Conservation (phyloP, 306 rosid species). For the Prunus davidiana region DNA sequence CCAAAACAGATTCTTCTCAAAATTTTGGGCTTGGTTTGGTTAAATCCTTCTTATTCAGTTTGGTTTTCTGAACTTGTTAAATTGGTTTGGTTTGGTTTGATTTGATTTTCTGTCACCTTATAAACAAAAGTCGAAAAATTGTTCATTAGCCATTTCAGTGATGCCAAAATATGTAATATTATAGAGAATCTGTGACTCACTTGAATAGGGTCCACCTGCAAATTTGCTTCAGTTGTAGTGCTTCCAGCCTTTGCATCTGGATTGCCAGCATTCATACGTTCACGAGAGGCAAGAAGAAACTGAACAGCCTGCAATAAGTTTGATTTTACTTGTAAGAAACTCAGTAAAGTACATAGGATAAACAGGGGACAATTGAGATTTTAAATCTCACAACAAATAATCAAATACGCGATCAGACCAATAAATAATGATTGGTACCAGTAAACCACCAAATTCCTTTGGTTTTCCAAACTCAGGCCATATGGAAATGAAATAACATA, state of each 20-base stretch:
- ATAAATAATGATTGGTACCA: not conserved
- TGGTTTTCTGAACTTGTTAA: not conserved
- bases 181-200: constrained; percentile 38
- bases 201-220: constrained; percentile 73
- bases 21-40: no score
- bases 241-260: constrained; percentile 34
- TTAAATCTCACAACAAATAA: not conserved
- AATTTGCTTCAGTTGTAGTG: constrained; percentile 29
- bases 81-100: not conserved
- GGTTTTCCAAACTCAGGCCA: not conserved
- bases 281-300: constrained; percentile 59
- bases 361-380: not conserved
- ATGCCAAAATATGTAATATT: constrained; percentile 7
- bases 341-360: not conserved
- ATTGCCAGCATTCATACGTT: constrained; percentile 36
- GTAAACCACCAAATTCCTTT: not conserved
- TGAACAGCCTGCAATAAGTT: constrained; percentile 66
- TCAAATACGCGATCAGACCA: not conserved
- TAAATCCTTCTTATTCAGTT: no score
- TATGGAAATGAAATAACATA: not conserved
- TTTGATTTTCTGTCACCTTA: not conserved
- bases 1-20: not conserved
- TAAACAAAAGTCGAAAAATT: not conserved
- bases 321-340: constrained; percentile 4
- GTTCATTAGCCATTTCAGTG: not conserved